These are phyloP conservation scores for Collybia sordida DNA, from an alignment of 768 basidiomycete species.

Conservation along the genomic window DNA sequence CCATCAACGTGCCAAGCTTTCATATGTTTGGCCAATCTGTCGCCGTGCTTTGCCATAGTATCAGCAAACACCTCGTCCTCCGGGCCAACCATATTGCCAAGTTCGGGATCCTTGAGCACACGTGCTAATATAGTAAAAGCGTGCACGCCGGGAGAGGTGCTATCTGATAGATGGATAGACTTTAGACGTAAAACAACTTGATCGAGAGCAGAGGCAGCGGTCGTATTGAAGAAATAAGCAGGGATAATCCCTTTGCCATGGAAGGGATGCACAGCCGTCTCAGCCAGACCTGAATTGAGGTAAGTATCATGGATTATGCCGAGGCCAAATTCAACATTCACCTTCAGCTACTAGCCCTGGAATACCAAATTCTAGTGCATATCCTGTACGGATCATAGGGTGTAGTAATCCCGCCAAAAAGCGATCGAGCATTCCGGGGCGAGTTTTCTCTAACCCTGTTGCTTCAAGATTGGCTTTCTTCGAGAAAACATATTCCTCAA, in stretches of 20 bases:
- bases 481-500: slow-evolving; percentile 63
- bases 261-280: slow-evolving; percentile 47
- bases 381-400: slow-evolving; percentile 65
- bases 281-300: slow-evolving; percentile 49
- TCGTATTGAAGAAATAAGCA: slow-evolving; percentile 11
- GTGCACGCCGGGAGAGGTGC: slow-evolving; percentile 7
- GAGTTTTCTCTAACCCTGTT: slow-evolving; percentile 23
- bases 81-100: slow-evolving; percentile 11
- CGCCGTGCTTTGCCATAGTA: slow-evolving; percentile 11
- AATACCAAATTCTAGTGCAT: slow-evolving; percentile 61
- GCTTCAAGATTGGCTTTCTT: slow-evolving; percentile 39
- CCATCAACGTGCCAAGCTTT: slow-evolving; percentile 16
- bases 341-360: slow-evolving; percentile 67
- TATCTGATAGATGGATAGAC: slow-evolving; percentile 4
- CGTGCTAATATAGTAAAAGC: slow-evolving; percentile 18
- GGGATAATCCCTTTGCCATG: slow-evolving; percentile 17
- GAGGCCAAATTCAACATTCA: slow-evolving; percentile 15
- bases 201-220: not conserved
- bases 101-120: slow-evolving; percentile 17
- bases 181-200: slow-evolving; percentile 13
- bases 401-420: slow-evolving; percentile 60
- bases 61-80: slow-evolving; percentile 7
- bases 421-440: slow-evolving; percentile 46
- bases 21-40: slow-evolving; percentile 9
- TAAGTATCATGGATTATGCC: not conserved